Conservation (phyloP, 306 rosid genomes). For the Cucumis hystrix region DNA sequence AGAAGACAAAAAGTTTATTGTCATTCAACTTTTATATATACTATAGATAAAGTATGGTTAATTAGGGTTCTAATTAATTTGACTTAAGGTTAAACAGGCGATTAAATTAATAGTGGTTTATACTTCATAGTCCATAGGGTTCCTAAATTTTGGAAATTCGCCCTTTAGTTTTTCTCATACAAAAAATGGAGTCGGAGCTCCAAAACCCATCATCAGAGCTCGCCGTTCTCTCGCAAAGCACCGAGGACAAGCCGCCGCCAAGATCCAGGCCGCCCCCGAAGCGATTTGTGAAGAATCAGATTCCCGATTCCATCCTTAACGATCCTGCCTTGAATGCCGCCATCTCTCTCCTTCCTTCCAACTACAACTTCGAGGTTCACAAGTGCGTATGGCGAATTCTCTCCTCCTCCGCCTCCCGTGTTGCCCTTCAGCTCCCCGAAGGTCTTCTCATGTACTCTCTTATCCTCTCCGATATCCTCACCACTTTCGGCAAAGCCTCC, state of each 20-base stretch:
- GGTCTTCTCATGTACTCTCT: slow-evolving; percentile 93
- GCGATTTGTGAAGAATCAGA: slow-evolving; percentile 36
- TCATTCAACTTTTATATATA: too few species aligned
- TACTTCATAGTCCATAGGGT: too few species aligned
- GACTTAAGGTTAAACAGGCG: too few species aligned
- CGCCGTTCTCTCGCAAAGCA: background rate
- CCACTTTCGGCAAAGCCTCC: slow-evolving; percentile 47
- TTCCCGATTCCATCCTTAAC: slow-evolving; percentile 34
- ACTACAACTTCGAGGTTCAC: slow-evolving; percentile 87
- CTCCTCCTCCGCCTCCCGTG: slow-evolving; percentile 46
- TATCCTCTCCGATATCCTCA: slow-evolving; percentile 64
- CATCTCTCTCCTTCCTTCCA: slow-evolving; percentile 30
- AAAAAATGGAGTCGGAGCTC: background rate
- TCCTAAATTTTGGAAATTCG: background rate
- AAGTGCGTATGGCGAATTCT: slow-evolving; percentile 70
- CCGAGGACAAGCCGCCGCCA: background rate
- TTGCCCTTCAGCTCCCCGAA: slow-evolving; percentile 79
- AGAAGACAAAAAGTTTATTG: too few species aligned
- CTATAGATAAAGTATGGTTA: too few species aligned
- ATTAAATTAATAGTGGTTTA: too few species aligned
- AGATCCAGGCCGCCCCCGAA: slow-evolving; percentile 16
- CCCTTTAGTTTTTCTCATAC: background rate
- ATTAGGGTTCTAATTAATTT: too few species aligned
- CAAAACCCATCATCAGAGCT: background rate
- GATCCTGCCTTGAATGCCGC: slow-evolving; percentile 34